phyloP scores from a whole-genome alignment of 257 asterid genomes.

The Nicotiana otophora region DNA sequence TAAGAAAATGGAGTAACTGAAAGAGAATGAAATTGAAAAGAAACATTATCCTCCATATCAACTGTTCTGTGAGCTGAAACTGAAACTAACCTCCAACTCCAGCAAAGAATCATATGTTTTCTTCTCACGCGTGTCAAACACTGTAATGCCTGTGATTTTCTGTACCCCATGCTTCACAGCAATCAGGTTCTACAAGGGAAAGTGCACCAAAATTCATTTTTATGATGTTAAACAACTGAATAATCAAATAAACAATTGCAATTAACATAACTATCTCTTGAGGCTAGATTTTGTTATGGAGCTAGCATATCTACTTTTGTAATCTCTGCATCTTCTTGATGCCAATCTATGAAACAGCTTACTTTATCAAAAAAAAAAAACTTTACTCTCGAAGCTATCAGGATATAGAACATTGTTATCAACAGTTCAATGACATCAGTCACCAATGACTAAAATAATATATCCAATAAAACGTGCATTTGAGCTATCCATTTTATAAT shows the following conservation, averaged over 20 bases:
- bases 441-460: background rate
- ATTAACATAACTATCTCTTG: background rate
- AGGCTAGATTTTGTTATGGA: background rate
- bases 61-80: slow-evolving; percentile 11
- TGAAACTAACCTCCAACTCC: slow-evolving; percentile 71
- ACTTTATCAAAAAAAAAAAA: too few relatives aligned
- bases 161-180: slow-evolving; percentile 88
- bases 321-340: too few relatives aligned
- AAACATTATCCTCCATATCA: slow-evolving; percentile 1
- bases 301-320: too few relatives aligned
- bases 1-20: background rate
- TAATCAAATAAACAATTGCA: background rate
- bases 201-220: background rate
- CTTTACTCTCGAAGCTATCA: too few relatives aligned
- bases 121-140: slow-evolving; percentile 80
- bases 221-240: background rate
- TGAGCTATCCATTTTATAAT: background rate
- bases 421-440: background rate
- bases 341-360: too few relatives aligned
- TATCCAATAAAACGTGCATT: background rate
- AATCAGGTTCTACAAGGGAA: slow-evolving; percentile 65
- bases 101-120: slow-evolving; percentile 69
- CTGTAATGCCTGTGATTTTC: slow-evolving; percentile 78
- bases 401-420: background rate
- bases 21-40: background rate